Evolutionary conservation across 202 grass and related monocot genomes (phyloP), one percentile per base, ranked within the genome.

Genomic region (Zoysia matrella): DNA sequence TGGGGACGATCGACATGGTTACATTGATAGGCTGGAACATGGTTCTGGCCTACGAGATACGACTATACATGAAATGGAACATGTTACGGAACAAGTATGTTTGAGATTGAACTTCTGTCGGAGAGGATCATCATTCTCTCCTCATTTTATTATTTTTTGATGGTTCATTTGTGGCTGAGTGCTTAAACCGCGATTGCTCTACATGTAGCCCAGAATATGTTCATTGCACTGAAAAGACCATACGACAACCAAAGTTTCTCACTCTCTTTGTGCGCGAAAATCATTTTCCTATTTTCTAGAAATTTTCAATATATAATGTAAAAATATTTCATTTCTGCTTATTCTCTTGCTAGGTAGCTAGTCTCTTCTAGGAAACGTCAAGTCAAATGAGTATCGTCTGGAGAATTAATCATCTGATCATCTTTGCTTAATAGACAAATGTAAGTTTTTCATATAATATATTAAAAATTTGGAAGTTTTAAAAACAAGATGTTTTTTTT

Each of bases 1-100:
- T 15, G 3, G 60, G 52, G 64, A 74, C 22, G 22, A 30, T 30
- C 49, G 76, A 79, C 74, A 78, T 60, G 52, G 47, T 78, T 83
- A 64, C 75, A 74, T 41, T 62, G 54, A 22, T 88, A 80, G 81
- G 76, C 56, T 84, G 65, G 82, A 89, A 89, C 82, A 81, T 63
- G 87, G 87, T 89, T 89, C 82, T 71, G 76, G 8, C 76, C 77
- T 81, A 88, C 30, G 43, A 88, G 65, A 84, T 80, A 69, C 76
- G 56, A 80, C 48, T 57, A 80, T 76, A 63, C 76, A 71, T 40
- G 86, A 84, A 84, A 80, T 2, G 56, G 81, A 57, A 75, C 86
- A 88, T 69, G 56, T 70, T 77, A 79, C 57, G 36, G 41, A 50
- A 80, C 70, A 80, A 80, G 51, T 69, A 58, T 84, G 76, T 80